These are phyloP conservation scores for Striga asiatica DNA, from an alignment of 257 asterid species.

Conservation along the genomic window DNA sequence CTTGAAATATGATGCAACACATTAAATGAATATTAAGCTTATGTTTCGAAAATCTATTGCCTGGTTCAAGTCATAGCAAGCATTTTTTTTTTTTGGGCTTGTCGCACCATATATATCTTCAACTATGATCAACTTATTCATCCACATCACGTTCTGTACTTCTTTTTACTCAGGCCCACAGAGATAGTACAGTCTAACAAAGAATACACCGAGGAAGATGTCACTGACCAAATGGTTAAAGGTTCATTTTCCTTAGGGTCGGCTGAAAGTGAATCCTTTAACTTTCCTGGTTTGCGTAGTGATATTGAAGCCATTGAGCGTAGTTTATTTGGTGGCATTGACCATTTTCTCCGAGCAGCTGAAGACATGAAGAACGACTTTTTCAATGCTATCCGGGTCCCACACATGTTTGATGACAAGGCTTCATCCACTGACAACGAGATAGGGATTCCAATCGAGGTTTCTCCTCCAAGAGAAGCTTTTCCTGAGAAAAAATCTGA, in stretches of 20 bases:
- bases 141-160: not conserved
- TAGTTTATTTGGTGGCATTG: conserved; percentile 31
- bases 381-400: conserved; percentile 34
- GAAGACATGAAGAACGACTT: conserved; percentile 49
- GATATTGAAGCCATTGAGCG: conserved; percentile 73
- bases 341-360: conserved; percentile 42
- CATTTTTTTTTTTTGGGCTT: no score
- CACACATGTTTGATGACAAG: conserved; percentile 3
- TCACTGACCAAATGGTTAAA: conserved; percentile 50
- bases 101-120: not conserved
- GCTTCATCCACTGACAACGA: conserved; percentile 20
- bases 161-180: conserved; percentile 48
- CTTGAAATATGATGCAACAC: not conserved
- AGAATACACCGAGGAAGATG: conserved; percentile 82
- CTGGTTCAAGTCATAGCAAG: not conserved
- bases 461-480: conserved; percentile 21
- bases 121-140: not conserved
- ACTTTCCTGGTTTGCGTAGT: conserved; percentile 60
- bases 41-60: not conserved
- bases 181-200: conserved; percentile 66
- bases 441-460: conserved; percentile 31
- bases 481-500: conserved; percentile 21
- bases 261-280: conserved; percentile 20
- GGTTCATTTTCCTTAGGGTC: conserved; percentile 35
- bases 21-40: not conserved